Evolutionary conservation across 2,329 filamentous ascomycete species (phyloP).

Genomic region (Penicillium frequentans): DNA sequence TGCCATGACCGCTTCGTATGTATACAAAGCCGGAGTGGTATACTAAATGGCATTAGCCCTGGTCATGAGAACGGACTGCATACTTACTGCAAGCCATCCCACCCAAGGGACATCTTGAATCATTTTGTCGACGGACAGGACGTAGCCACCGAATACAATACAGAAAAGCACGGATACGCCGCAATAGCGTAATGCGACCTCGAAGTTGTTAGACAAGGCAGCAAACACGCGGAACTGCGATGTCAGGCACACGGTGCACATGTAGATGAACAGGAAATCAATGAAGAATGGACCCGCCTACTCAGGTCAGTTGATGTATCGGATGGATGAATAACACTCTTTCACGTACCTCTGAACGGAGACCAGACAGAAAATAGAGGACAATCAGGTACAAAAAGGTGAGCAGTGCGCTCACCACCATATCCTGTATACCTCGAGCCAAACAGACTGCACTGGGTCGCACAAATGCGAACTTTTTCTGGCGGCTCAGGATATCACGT

Average conservation of each 20-base stretch:
- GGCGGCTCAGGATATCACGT: conserved; percentile 64
- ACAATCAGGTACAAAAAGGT: conserved; percentile 58
- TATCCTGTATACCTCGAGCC: conserved; percentile 58
- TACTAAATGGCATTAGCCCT: conserved; percentile 35
- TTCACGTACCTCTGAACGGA: conserved; percentile 28
- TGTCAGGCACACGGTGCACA: conserved; percentile 58
- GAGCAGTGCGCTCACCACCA: conserved; percentile 55
- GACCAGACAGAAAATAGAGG: conserved; percentile 60
- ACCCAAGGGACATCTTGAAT: conserved; percentile 61
- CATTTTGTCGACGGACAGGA: conserved; percentile 60
- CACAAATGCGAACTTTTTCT: conserved; percentile 65
- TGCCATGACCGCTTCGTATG: conserved; percentile 63
- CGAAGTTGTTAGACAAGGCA: conserved; percentile 59
- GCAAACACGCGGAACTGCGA: conserved; percentile 64
- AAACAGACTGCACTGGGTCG: conserved; percentile 59
- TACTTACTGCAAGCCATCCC: conserved; percentile 51
- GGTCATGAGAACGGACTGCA: background rate
- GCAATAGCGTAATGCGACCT: conserved; percentile 61
- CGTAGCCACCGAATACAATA: conserved; percentile 63
- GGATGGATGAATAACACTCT: background rate
- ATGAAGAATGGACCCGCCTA: conserved; percentile 62
- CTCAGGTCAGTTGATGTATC: background rate
- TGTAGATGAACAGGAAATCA: conserved; percentile 61
- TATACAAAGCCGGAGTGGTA: conserved; percentile 52
- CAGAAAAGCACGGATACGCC: conserved; percentile 60